Evolutionary conservation across 2,329 filamentous ascomycete species (phyloP).

Genomic region (Botrytis medusae): DNA sequence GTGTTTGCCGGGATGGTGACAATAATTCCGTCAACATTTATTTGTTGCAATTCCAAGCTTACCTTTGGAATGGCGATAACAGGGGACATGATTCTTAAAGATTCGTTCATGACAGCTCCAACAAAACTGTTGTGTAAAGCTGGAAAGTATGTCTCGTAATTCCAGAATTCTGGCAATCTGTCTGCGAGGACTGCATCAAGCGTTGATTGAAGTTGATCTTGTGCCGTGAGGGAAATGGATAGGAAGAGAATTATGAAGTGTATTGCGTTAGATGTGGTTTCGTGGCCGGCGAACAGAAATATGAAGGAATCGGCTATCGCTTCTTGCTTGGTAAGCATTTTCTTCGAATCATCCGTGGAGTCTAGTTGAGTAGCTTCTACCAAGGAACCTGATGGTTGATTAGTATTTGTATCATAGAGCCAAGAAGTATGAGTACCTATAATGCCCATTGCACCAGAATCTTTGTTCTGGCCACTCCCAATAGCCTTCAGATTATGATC

Average conservation of each 20-base stretch:
- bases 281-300: conserved; percentile 72
- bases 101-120: conserved; percentile 78
- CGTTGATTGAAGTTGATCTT: conserved; percentile 66
- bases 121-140: conserved; percentile 66
- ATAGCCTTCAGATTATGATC: conserved; percentile 25
- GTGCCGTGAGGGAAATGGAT: conserved; percentile 62
- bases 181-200: conserved; percentile 63
- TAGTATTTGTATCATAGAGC: conserved; percentile 43
- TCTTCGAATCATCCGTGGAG: conserved; percentile 38
- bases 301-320: conserved; percentile 72
- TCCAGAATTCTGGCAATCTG: conserved; percentile 61
- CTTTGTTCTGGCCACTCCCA: conserved; percentile 28
- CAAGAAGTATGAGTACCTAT: conserved; percentile 46
- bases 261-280: conserved; percentile 74
- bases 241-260: conserved; percentile 70
- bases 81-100: conserved; percentile 69
- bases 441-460: conserved; percentile 45
- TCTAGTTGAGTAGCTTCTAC: conserved; percentile 50
- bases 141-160: conserved; percentile 66
- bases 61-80: conserved; percentile 72
- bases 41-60: conserved; percentile 48
- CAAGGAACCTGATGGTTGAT: conserved; percentile 42
- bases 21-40: conserved; percentile 47
- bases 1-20: conserved; percentile 34
- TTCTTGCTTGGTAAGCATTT: conserved; percentile 56